Evolutionary conservation across 176 grass and related monocot species (phyloP), one percentile per base, ranked within the genome.

Genomic region (Raddia guianensis): DNA sequence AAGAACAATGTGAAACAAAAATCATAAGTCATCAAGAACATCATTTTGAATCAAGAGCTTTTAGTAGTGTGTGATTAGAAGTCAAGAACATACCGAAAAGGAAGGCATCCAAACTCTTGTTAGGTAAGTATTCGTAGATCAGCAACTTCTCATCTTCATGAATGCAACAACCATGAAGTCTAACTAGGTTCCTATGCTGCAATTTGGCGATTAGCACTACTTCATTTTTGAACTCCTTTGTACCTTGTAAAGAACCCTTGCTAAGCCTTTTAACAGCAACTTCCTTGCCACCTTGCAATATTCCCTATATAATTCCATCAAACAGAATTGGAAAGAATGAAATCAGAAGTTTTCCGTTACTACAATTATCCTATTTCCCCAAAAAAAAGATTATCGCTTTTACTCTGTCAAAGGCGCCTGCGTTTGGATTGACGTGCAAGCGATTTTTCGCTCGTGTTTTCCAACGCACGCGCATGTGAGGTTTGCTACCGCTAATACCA

Each of bases 31-130:
- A 19, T 20, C 16, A 54, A 1, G 6, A 42, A 3, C 32, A 32
- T 33, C 57, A 8, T 4, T 40, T 49, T 76, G 2, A 40, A 2
- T 77, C 15, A 8, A 60, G 37, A 76, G 61, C 18, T 61, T 52
- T 12, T 2, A 27, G 27, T 27, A 27, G 27, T 27, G 27, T 49
- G 44, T 51, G 8, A 63, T 6, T 1, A 61, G 19, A 49, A 80
- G 2, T 55, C 3, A 76, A 76, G 55, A 66, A 75, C 74, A 32
- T 75, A 91, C 91, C 66, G 52, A 94, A 94, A 47, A 86, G 46
- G 55, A 90, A 82, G 19, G 12, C 58, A 19, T 93, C 91, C 48
- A 90, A 83, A 69, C 85, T 93, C 86, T 84, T 94, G 70, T 94
- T 91, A 1, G 79, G 79, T 47, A 94, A 37, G 52, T 91, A 94